Evolutionary conservation across 208 protist species (phyloP).

Genomic region (Angomonas ambiguus): DNA sequence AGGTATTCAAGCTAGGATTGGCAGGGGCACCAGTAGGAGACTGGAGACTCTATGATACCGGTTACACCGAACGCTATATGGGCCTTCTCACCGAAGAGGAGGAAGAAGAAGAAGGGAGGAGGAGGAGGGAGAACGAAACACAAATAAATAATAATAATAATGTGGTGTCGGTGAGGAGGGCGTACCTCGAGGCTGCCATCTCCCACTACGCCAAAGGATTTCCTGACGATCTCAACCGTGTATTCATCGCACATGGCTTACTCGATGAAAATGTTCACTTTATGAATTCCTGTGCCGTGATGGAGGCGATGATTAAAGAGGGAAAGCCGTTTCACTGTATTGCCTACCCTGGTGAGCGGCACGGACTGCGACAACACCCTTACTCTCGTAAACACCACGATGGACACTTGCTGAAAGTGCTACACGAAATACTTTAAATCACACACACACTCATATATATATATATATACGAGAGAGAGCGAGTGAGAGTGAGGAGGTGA

Average conservation of each 20-base stretch:
- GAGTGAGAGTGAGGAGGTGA: background rate
- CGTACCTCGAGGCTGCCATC: conserved; percentile 64
- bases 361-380: conserved; percentile 75
- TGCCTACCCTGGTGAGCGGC: conserved; percentile 86
- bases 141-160: no score
- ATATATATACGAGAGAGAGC: conserved; percentile 14
- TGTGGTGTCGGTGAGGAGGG: conserved; percentile 23
- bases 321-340: conserved; percentile 85
- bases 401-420: conserved; percentile 63
- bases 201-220: conserved; percentile 56
- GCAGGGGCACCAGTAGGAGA: conserved; percentile 81
- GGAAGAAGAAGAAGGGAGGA: background rate
- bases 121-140: background rate
- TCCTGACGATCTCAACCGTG: conserved; percentile 80
- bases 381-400: conserved; percentile 67
- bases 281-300: conserved; percentile 59
- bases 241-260: conserved; percentile 90
- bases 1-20: conserved; percentile 80
- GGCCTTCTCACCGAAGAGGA: conserved; percentile 48
- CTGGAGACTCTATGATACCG: conserved; percentile 88
- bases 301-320: conserved; percentile 69
- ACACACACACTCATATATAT: background rate
- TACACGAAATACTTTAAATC: conserved; percentile 46
- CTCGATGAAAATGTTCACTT: conserved; percentile 95
- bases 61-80: conserved; percentile 90